Percentiles rank a stretch among this genome's conserved stretches.
These are phyloP conservation scores for Xylaria cubensis DNA, from an alignment of 495 filamentous ascomycete genomes.

Conservation along the genomic window DNA sequence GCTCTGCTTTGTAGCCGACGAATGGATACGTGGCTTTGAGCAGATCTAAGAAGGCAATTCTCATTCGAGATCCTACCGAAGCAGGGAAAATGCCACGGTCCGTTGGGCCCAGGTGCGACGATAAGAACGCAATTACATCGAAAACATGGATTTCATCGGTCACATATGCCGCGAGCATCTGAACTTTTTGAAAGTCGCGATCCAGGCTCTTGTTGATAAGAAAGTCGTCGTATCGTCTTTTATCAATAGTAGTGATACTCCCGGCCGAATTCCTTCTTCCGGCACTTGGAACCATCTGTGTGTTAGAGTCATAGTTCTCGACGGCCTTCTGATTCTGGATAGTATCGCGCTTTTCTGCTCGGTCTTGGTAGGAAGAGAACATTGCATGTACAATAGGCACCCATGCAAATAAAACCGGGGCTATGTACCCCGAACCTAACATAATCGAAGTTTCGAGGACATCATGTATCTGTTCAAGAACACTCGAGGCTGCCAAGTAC, in stretches of 20 bases:
- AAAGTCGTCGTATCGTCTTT: conserved; percentile 55
- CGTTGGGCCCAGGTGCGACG: conserved; percentile 53
- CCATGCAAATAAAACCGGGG: conserved; percentile 78
- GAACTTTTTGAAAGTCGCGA: conserved; percentile 45
- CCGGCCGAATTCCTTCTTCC: conserved; percentile 57
- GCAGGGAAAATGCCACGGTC: conserved; percentile 54
- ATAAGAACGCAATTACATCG: conserved; percentile 65
- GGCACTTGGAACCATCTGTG: conserved; percentile 39
- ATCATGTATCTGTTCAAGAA: conserved; percentile 69
- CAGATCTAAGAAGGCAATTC: conserved; percentile 68
- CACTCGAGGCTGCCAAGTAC: conserved; percentile 68
- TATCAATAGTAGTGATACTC: conserved; percentile 58
- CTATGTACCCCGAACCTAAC: conserved; percentile 56
- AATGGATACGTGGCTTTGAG: conserved; percentile 62
- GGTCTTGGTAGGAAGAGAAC: conserved; percentile 62
- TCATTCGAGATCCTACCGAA: conserved; percentile 57
- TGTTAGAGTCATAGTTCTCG: conserved; percentile 56
- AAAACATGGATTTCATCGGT: conserved; percentile 65
- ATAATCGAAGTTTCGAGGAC: conserved; percentile 61
- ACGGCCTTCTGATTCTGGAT: conserved; percentile 68
- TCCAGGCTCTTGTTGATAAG: conserved; percentile 49
- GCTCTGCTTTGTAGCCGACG: conserved; percentile 70
- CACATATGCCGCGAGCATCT: conserved; percentile 54
- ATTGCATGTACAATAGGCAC: conserved; percentile 73
- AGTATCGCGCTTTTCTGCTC: conserved; percentile 65